Evolutionary conservation across 352 stramenopile genomes (phyloP).

Genomic region (Pythium dissimile): DNA sequence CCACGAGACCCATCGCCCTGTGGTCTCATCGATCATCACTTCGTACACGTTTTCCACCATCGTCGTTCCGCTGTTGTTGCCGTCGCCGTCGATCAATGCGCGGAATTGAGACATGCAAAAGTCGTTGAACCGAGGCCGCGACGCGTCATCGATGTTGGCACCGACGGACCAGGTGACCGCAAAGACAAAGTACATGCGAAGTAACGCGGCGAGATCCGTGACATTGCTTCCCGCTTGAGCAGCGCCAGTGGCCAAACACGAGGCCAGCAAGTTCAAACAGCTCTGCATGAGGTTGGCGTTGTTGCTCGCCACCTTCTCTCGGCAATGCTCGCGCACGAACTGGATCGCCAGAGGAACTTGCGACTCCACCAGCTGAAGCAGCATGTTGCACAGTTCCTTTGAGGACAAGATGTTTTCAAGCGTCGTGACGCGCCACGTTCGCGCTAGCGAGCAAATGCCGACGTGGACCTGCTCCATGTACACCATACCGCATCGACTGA

Average conservation of each 20-base stretch:
- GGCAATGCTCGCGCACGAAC: constrained; percentile 89
- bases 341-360: constrained; percentile 79
- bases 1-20: constrained; percentile 82
- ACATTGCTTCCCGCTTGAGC: constrained; percentile 37
- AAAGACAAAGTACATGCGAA: constrained; percentile 90
- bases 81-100: constrained; percentile 49
- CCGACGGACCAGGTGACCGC: constrained; percentile 81
- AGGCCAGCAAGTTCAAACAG: constrained; percentile 85
- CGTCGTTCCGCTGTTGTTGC: constrained; percentile 18
- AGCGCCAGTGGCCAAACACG: constrained; percentile 49
- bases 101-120: constrained; percentile 79
- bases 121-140: constrained; percentile 80
- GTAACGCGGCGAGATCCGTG: constrained; percentile 47
- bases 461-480: constrained; percentile 92
- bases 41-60: constrained; percentile 81
- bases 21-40: constrained; percentile 76
- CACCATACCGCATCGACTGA: constrained; percentile 89
- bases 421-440: constrained; percentile 74
- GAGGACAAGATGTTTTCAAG: constrained; percentile 62
- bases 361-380: constrained; percentile 74
- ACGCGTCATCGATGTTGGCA: constrained; percentile 85
- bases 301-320: constrained; percentile 87
- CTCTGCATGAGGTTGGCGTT: constrained; percentile 86
- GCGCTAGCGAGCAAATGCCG: constrained; percentile 61
- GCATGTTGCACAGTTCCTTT: constrained; percentile 55